Base-by-base conservation (phyloP, 495 filamentous ascomycete species). In the Aspergillus kassunensis region DNA sequence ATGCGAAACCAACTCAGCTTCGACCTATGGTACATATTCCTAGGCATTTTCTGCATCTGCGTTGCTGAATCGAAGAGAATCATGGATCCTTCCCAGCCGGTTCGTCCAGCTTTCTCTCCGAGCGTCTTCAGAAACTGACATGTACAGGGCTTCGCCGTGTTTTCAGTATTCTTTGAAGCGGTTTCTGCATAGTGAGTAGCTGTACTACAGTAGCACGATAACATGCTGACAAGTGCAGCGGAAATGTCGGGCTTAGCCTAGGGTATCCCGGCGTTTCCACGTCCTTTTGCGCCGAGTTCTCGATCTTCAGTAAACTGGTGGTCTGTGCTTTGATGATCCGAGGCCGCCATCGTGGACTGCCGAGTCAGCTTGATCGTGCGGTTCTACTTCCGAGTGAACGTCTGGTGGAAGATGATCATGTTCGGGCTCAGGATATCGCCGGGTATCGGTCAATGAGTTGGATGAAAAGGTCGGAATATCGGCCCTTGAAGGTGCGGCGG, bases 311-410 rank as follows among this genome's bases (percentile, higher is more conserved):
- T 25, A 97, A 96, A 63, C 80, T 96, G 7, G 84, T 96, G 36
- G 81, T 96, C 49, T 85, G 92, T 50, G 84, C 84, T 12, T 91
- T 95, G 88, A 84, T 91, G 77, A 82, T 96, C 31, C 84, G 91
- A 59, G 92, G 91, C 11, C 77, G 92, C 3, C 91, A 96, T 67
- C 85, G 92, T 59, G 91, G 90, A 36, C 71, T 97, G 3, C 92
- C 91, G 0, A 93, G 95, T 63, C 86, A 88, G 27, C 78, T 97
- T 1, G 92, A 97, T 63, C 84, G 89, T 11, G 91, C 91, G 35
- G 87, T 95, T 47, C 67, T 90, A 9, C 78, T 93, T 23, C 88
- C 90, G 15, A 80, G 78, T 47, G 89, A 93, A 4, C 59, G 56
- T 72, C 72, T 10, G 68, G 74, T 44, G 51, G 69, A 54, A 57